Evolutionary conservation across 2,329 filamentous ascomycete species (phyloP).

Genomic region (Aurifilum marmelostoma): DNA sequence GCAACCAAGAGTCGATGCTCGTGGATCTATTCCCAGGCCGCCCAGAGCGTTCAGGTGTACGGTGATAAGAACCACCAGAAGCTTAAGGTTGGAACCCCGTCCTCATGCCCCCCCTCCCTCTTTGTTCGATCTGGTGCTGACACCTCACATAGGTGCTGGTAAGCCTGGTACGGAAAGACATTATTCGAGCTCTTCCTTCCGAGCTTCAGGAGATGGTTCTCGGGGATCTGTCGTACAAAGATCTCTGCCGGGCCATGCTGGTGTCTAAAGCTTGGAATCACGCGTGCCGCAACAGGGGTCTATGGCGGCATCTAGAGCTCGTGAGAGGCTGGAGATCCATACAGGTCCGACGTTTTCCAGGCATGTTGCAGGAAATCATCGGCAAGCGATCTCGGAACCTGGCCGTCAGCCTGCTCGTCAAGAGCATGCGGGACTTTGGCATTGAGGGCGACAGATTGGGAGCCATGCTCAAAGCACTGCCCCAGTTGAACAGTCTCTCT

Average conservation of each 20-base stretch:
- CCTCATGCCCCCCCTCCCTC: background rate
- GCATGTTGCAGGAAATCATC: conserved; percentile 11
- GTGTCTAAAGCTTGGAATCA: conserved; percentile 24
- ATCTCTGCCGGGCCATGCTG: conserved; percentile 24
- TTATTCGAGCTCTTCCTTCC: conserved; percentile 7
- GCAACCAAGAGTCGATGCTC: conserved; percentile 12
- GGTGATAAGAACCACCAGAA: conserved; percentile 14
- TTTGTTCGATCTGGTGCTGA: background rate
- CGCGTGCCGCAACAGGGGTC: conserved; percentile 6
- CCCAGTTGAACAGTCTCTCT: conserved; percentile 5
- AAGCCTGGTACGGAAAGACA: conserved; percentile 19
- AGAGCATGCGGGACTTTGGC: conserved; percentile 8
- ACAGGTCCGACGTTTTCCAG: background rate
- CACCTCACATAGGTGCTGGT: conserved; percentile 2
- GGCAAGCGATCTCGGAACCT: conserved; percentile 6
- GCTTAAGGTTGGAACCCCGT: conserved; percentile 17
- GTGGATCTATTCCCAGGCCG: conserved; percentile 23
- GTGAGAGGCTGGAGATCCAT: background rate
- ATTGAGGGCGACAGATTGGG: conserved; percentile 9
- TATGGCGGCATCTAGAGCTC: conserved; percentile 23
- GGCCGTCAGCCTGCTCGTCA: conserved; percentile 17
- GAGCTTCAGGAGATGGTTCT: conserved; percentile 20
- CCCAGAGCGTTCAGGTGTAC: conserved; percentile 14
- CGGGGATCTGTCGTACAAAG: background rate
- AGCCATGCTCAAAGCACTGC: conserved; percentile 12